Base-by-base conservation (phyloP, 768 basidiomycete genomes). In the Suillus tomentosus region DNA sequence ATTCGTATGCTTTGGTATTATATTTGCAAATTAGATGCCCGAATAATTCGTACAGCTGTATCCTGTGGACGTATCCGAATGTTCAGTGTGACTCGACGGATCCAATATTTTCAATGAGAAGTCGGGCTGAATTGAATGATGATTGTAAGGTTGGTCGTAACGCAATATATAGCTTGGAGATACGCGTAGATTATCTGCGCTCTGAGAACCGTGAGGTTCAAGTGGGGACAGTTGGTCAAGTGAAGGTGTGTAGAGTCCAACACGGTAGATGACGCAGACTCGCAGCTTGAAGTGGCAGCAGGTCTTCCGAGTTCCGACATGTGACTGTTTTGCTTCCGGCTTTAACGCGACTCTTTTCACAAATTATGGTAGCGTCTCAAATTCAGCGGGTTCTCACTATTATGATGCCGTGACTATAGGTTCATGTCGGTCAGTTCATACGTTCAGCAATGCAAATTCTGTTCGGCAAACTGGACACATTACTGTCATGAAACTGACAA, bases 241-340 rank as follows among this genome's bases (percentile, higher is more conserved):
- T 8, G 24, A 50, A 50, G 14, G 48, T 24, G 48, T 7, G 27
- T 31, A 53, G 27, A 31, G 24, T 9, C 27, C 17, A 4, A 51
- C 27, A 19, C 51, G 27, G 51, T n/a, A 54, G 53, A 54, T 54
- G 36, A 37, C 36, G 54, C 54, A 51, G 19, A 19, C 53, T 22
- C 7, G 3, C 14, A 22, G 47, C 27, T 27, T 27, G 27, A 19
- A 57, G 56, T 57, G 56, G 36, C 55, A 39, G 55, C 13, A 37
- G 5, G 22, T 27, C 24, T 40, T 42, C 57, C 57, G 57, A 42
- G 19, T 58, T 19, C 39, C 57, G 57, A 58, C 17, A 36, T 54
- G 19, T 13, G 17, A 34, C 27, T 10, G 11, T 19, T 54, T 50
- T 40, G 39, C 39, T 40, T 40, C 39, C 39, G 39, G 39, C 39